These are phyloP conservation scores for Cercospora zeae-maydis DNA, from an alignment of 2,329 filamentous ascomycete genomes.

Conservation along the genomic window DNA sequence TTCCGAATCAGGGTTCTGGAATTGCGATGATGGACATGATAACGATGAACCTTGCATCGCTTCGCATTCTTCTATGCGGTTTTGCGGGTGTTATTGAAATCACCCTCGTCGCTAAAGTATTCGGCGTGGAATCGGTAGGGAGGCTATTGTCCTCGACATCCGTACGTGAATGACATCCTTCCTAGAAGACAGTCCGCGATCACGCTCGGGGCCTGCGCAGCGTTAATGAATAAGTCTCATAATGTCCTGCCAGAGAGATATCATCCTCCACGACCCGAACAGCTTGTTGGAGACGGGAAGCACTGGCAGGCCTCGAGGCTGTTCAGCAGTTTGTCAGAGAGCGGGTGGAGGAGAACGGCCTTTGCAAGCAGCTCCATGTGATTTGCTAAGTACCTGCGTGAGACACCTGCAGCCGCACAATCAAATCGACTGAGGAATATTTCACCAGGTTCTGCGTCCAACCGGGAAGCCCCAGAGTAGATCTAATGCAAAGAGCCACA, in stretches of 20 bases:
- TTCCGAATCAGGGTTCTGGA: constrained; percentile 30
- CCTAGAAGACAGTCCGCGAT: background rate
- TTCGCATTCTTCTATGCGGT: constrained; percentile 37
- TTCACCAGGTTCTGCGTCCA: constrained; percentile 35
- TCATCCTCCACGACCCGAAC: constrained; percentile 38
- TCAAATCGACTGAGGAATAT: background rate
- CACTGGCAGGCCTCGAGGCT: constrained; percentile 29
- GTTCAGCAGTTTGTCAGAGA: constrained; percentile 36
- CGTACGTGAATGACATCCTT: background rate
- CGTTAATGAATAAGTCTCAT: constrained; percentile 34
- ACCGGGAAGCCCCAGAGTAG: constrained; percentile 35
- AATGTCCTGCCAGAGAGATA: constrained; percentile 34
- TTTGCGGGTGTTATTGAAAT: constrained; percentile 19
- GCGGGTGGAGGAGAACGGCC: constrained; percentile 31
- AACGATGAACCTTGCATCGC: constrained; percentile 23
- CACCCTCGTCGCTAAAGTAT: constrained; percentile 20
- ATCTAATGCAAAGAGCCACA: constrained; percentile 37
- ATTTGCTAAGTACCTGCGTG: constrained; percentile 28
- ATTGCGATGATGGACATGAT: constrained; percentile 16
- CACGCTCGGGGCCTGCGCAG: constrained; percentile 34
- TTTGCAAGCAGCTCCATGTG: constrained; percentile 34
- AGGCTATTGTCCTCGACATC: background rate
- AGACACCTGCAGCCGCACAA: background rate
- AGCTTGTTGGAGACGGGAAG: constrained; percentile 38
- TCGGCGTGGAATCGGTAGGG: constrained; percentile 29